phyloP scores from a whole-genome alignment of 805 yeast species.

The Zygoascus bituminiphila region DNA sequence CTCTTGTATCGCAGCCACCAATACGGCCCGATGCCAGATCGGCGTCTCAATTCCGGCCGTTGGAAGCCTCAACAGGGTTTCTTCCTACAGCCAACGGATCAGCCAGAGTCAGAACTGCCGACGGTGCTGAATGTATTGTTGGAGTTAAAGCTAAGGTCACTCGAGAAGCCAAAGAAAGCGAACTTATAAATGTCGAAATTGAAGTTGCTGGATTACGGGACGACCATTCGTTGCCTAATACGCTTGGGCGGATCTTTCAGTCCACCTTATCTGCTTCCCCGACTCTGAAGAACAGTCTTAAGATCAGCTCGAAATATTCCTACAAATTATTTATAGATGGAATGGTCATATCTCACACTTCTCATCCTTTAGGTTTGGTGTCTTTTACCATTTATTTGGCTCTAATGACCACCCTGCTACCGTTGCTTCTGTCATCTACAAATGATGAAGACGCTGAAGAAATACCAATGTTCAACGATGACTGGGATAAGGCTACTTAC shows the following conservation, averaged over 20 bases:
- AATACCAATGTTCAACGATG: conserved; percentile 85
- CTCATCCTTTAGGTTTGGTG: conserved; percentile 73
- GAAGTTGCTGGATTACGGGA: conserved; percentile 65
- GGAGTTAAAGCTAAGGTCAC: conserved; percentile 85
- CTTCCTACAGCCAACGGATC: conserved; percentile 89
- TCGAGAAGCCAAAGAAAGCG: conserved; percentile 14
- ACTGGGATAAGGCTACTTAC: conserved; percentile 55
- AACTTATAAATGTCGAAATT: conserved; percentile 60
- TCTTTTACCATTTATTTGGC: conserved; percentile 81
- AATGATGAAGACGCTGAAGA: conserved; percentile 64
- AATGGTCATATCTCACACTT: conserved; percentile 63
- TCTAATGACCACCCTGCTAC: conserved; percentile 66
- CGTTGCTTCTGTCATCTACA: conserved; percentile 59
- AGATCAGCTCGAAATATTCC: conserved; percentile 64
- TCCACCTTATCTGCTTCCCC: conserved; percentile 33
- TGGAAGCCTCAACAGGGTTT: conserved; percentile 74
- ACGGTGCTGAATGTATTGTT: conserved; percentile 89
- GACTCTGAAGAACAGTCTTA: conserved; percentile 45
- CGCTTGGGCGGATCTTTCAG: conserved; percentile 54
- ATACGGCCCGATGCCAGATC: conserved; percentile 82
- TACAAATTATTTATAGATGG: conserved; percentile 75
- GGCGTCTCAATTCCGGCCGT: conserved; percentile 68
- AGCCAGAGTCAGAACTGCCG: conserved; percentile 73
- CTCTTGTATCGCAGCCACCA: conserved; percentile 51
- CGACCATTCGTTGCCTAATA: conserved; percentile 60